Evolutionary conservation across 441 rosid genomes (phyloP).

Genomic region (Bocquillonia castaneifolia): DNA sequence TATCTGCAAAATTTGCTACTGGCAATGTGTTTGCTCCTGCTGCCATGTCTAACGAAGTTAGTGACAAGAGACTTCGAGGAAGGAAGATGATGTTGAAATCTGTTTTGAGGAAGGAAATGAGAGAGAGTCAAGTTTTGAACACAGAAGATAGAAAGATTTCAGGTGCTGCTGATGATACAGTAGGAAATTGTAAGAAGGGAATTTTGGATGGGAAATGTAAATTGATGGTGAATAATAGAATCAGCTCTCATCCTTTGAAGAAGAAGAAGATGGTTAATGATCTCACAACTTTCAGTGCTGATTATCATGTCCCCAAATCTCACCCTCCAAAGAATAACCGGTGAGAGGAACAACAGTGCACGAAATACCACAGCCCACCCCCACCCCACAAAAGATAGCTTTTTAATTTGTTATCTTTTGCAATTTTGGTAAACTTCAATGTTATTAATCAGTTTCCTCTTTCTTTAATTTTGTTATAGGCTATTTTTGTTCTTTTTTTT

Average conservation of each 20-base stretch:
- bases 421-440: slow-evolving; percentile 28
- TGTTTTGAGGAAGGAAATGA: slow-evolving; percentile 5
- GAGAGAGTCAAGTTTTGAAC: slow-evolving; percentile 11
- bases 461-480: not conserved
- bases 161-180: slow-evolving; percentile 29
- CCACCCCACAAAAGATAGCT: slow-evolving; percentile 17
- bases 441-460: no score
- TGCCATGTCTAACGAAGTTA: slow-evolving; percentile 8
- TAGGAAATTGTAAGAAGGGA: slow-evolving; percentile 25
- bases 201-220: slow-evolving; percentile 21
- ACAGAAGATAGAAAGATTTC: slow-evolving; percentile 24
- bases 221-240: slow-evolving; percentile 16
- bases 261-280: slow-evolving; percentile 26
- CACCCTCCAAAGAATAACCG: slow-evolving; percentile 59
- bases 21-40: slow-evolving; percentile 1
- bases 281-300: slow-evolving; percentile 46
- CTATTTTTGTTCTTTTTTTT: not conserved
- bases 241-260: slow-evolving; percentile 15
- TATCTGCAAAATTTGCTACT: not conserved
- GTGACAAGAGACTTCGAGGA: slow-evolving; percentile 20
- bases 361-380: no score
- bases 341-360: slow-evolving; percentile 11
- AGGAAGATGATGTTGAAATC: slow-evolving; percentile 30
- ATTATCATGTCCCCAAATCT: slow-evolving; percentile 45
- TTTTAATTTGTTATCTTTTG: not conserved